Base-by-base conservation (phyloP, 768 basidiomycete genomes). In the Lactifluus subvellereus region DNA sequence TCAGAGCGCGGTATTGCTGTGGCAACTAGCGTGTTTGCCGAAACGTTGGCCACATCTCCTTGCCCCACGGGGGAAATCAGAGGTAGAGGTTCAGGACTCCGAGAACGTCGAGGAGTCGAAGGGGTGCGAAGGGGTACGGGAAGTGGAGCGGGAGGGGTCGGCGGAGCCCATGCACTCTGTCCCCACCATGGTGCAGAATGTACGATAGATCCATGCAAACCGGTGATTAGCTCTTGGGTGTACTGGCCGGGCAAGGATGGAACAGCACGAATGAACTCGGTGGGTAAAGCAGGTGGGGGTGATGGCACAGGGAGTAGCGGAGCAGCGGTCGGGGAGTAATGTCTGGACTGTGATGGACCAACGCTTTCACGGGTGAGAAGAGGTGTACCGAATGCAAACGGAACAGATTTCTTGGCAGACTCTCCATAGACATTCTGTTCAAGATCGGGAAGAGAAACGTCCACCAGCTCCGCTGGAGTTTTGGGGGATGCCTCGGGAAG, bases 291-390 rank as follows among this genome's bases (percentile, higher is more conserved):
- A 37, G 59, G 63, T 45, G 63, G 59, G 43, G 58, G 58, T 33
- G 63, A 64, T n/a, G 63, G 63, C 33, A 51, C 63, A 30, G 63
- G 63, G 42, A 64, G 63, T 10, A 60, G 42, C 16, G 63, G 63
- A 20, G 58, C 55, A 18, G 58, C n/a, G 33, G 54, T 18, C 14
- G 59, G n/a, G 18, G 33, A 35, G 40, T 55, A 50, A 2, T 30
- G 48, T 51, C 33, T 18, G 30, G 38, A 27, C 33, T 49, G 53
- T 14, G 40, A 43, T 30, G 40, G 49, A 14, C 38, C 32, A 32
- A 32, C 5, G 3, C 35, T 30, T 33, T 63, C 62, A n/a, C 30
- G n/a, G 35, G 51, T 16, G n/a, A 16, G 42, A 11, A 47, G 8
- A 48, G 45, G 43, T 11, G 30, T 3, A 14, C 27, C 42, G 32